phyloP scores from a whole-genome alignment of 2,329 filamentous ascomycete genomes.

The Aureobasidium sp. region DNA sequence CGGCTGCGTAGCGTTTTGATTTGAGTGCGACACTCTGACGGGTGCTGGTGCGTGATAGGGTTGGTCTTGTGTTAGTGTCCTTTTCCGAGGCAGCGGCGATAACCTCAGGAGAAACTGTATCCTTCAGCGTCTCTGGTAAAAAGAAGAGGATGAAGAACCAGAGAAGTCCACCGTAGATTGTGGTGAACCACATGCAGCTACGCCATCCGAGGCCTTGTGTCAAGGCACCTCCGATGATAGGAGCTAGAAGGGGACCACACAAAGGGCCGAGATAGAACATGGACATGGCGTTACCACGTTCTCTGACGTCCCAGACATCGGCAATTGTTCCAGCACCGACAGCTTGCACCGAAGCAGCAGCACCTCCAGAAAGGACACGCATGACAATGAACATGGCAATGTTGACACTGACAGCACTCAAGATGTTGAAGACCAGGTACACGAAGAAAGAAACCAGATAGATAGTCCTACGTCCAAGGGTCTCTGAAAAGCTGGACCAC shows the following conservation, averaged over 20 bases:
- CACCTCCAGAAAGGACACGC: slow-evolving; percentile 64
- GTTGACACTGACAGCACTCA: slow-evolving; percentile 59
- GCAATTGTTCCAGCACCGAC: slow-evolving; percentile 78
- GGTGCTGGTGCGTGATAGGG: slow-evolving; percentile 46
- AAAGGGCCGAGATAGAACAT: slow-evolving; percentile 75
- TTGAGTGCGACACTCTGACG: slow-evolving; percentile 52
- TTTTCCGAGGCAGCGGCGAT: slow-evolving; percentile 23
- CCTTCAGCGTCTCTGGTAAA: slow-evolving; percentile 55
- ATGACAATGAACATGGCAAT: slow-evolving; percentile 72
- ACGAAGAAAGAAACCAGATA: slow-evolving; percentile 67
- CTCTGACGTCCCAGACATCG: slow-evolving; percentile 66
- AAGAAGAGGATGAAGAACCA: slow-evolving; percentile 50
- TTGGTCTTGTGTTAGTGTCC: slow-evolving; percentile 12
- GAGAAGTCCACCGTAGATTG: slow-evolving; percentile 57
- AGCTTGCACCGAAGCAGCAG: slow-evolving; percentile 71
- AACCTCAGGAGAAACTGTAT: slow-evolving; percentile 22
- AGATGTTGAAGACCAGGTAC: slow-evolving; percentile 61
- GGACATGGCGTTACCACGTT: slow-evolving; percentile 72
- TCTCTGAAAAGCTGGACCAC: slow-evolving; percentile 78
- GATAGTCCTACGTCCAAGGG: slow-evolving; percentile 62
- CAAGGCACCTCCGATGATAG: slow-evolving; percentile 69
- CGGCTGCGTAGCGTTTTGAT: slow-evolving; percentile 44
- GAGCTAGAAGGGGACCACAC: slow-evolving; percentile 64
- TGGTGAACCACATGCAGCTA: slow-evolving; percentile 69
- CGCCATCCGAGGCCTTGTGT: slow-evolving; percentile 63